phyloP scores from a whole-genome alignment of 2,329 filamentous ascomycete genomes.

The Diaporthe ampelina region DNA sequence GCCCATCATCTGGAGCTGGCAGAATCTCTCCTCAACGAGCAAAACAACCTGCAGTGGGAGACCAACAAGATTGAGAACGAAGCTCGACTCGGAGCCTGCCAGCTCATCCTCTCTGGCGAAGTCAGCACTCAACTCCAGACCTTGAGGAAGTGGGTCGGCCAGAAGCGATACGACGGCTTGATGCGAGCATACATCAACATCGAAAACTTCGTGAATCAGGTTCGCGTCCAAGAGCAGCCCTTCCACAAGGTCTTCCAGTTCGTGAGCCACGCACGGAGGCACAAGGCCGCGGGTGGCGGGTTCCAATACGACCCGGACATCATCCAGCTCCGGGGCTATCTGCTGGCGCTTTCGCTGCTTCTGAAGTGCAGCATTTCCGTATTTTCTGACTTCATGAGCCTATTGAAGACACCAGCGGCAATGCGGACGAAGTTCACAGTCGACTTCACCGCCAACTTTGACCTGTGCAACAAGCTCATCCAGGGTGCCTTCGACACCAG shows the following conservation, averaged over 20 bases:
- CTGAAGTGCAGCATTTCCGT: slow-evolving; percentile 64
- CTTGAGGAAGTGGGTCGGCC: slow-evolving; percentile 30
- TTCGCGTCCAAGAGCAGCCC: slow-evolving; percentile 61
- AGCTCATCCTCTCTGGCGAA: not conserved
- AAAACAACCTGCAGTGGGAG: too few relatives aligned
- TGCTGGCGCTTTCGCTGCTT: slow-evolving; percentile 60
- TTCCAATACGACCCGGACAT: slow-evolving; percentile 54
- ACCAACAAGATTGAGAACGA: too few relatives aligned
- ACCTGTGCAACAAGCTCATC: slow-evolving; percentile 58
- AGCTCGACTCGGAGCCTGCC: too few relatives aligned
- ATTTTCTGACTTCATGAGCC: slow-evolving; percentile 55
- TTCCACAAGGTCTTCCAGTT: slow-evolving; percentile 62
- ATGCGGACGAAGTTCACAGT: slow-evolving; percentile 41
- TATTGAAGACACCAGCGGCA: slow-evolving; percentile 35
- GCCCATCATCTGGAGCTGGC: too few relatives aligned
- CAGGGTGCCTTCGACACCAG: slow-evolving; percentile 51
- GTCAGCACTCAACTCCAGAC: not conserved
- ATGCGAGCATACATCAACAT: slow-evolving; percentile 45
- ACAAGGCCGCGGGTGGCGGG: slow-evolving; percentile 44
- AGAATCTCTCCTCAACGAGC: too few relatives aligned
- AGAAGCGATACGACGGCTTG: slow-evolving; percentile 36
- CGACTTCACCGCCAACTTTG: slow-evolving; percentile 50
- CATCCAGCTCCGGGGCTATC: slow-evolving; percentile 52
- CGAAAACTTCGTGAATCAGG: slow-evolving; percentile 43
- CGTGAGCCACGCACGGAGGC: slow-evolving; percentile 56